Base-by-base conservation (phyloP, 2,329 filamentous ascomycete species). In the Endoconidiophora laricicola region DNA sequence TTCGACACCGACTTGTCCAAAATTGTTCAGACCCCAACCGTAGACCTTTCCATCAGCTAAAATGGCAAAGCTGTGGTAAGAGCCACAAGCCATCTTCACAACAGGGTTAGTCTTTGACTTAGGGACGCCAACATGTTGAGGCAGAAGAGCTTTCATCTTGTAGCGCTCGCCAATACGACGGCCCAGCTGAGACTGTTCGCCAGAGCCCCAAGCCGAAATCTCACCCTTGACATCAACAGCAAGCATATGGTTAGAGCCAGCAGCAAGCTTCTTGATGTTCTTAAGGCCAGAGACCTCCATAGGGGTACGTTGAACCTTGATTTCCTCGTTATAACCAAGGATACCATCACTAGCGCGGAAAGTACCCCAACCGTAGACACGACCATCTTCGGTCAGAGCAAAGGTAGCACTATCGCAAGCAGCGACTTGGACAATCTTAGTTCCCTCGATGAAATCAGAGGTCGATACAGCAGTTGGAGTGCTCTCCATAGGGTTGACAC, bases 1-100 rank as follows among this genome's bases (percentile, higher is more conserved):
- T 46, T 69, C 69, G 47, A 83, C 76, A 3, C 68, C 86, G 14
- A 83, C 84, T 66, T 94, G 81, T 55, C 81, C 83, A 63, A 84
- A 93, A 65, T 83, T 87, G 71, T 94, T 94, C 26, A 90, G 69
- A 22, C 87, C 86, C 86, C 86, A 94, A 0, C 79, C 76, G 65
- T 79, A 91, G 29, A 90, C 81, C 26, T 75, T 71, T 38, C 79
- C 83, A 12, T 76, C 73, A 52, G 75, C 72, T 63, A 82, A 78
- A 44, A 94, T 70, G 16, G 85, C 85, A 57, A 94, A 90, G 57
- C 79, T 83, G 68, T 94, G 85, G 65, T 88, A 90, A 12, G 81
- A 76, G 42, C 86, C 86, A 55, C 76, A 79, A 16, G 73, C 74
- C 45, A 69, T 61, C 57, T 68, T 63, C 46, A 56, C 56, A 42